These are phyloP conservation scores for Globisporangium iwayamae DNA, from an alignment of 352 stramenopile species.

Conservation along the genomic window DNA sequence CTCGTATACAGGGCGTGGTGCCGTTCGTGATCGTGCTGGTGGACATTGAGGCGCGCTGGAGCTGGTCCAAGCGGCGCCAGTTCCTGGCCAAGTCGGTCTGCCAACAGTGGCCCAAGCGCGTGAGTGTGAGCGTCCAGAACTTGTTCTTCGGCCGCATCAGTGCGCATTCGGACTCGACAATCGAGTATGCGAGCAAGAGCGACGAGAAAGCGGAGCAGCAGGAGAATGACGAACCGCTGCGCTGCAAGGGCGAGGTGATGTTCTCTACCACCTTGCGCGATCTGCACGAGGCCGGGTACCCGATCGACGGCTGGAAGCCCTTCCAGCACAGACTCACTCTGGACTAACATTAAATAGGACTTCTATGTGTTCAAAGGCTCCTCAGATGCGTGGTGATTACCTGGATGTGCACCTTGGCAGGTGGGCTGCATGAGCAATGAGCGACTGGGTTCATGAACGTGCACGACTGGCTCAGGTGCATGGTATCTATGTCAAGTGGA, in stretches of 20 bases:
- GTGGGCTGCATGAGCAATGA: too few relatives aligned
- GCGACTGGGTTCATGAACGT: too few relatives aligned
- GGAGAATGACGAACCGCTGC: background rate
- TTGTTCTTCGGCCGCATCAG: constrained; percentile 11
- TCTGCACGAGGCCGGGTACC: constrained; percentile 15
- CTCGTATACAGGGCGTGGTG: constrained; percentile 2
- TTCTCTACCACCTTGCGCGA: constrained; percentile 12
- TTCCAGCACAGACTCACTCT: constrained; percentile 12
- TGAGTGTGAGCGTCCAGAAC: constrained; percentile 13
- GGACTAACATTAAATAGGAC: constrained; percentile 4
- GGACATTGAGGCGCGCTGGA: constrained; percentile 10
- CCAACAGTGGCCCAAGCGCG: constrained; percentile 13
- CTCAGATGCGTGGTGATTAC: too few relatives aligned
- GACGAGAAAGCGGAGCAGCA: background rate
- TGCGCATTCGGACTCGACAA: constrained; percentile 6
- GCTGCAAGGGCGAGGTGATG: constrained; percentile 16
- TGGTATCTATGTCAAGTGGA: background rate
- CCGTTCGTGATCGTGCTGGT: constrained; percentile 14
- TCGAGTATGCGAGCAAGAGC: constrained; percentile 13
- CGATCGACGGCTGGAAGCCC: constrained; percentile 5
- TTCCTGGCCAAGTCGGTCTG: constrained; percentile 15
- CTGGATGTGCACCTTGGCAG: too few relatives aligned
- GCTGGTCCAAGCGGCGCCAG: constrained; percentile 7
- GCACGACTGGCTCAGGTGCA: background rate
- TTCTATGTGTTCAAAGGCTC: background rate